A percentile compares a stretch with the other conserved stretches of the same genome.
Conservation (phyloP, 768 basidiomycete genomes). For the Boletus rubescentipes region DNA sequence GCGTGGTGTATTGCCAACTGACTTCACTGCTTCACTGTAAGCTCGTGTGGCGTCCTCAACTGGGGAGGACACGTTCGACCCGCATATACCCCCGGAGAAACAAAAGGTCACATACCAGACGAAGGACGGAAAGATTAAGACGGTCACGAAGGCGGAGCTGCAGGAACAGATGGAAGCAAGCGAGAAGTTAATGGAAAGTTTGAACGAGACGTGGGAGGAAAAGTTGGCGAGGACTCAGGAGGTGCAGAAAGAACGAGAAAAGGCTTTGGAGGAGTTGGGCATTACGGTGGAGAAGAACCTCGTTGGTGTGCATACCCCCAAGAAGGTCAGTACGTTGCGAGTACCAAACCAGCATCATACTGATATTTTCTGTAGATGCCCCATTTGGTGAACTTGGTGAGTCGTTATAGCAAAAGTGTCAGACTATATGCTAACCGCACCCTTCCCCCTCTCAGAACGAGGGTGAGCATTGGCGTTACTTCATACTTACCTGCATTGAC, state of each 20-base stretch:
- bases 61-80: slow-evolving; percentile 80
- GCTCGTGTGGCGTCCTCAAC: slow-evolving; percentile 72
- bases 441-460: slow-evolving; percentile 52
- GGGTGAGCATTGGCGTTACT: slow-evolving; percentile 42
- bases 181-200: slow-evolving; percentile 91
- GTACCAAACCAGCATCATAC: slow-evolving; percentile 3
- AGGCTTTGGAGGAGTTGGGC: slow-evolving; percentile 95
- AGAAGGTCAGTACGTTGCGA: slow-evolving; percentile 55
- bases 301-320: slow-evolving; percentile 97
- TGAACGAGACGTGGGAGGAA: slow-evolving; percentile 97
- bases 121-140: slow-evolving; percentile 91
- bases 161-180: slow-evolving; percentile 96
- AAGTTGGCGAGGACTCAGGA: slow-evolving; percentile 89
- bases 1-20: slow-evolving; percentile 1
- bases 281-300: slow-evolving; percentile 97
- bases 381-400: slow-evolving; percentile 88
- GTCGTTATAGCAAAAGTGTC: slow-evolving; percentile 31
- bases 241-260: slow-evolving; percentile 95
- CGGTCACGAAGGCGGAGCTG: slow-evolving; percentile 94
- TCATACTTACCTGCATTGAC: slow-evolving; percentile 5
- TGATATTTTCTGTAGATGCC: slow-evolving; percentile 62
- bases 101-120: slow-evolving; percentile 95
- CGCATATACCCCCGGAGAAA: slow-evolving; percentile 85
- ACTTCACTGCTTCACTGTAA: slow-evolving; percentile 25
- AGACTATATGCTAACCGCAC: slow-evolving; percentile 13